Evolutionary conservation across 768 basidiomycete species (phyloP).

Genomic region (Auricularia auricula-judae): DNA sequence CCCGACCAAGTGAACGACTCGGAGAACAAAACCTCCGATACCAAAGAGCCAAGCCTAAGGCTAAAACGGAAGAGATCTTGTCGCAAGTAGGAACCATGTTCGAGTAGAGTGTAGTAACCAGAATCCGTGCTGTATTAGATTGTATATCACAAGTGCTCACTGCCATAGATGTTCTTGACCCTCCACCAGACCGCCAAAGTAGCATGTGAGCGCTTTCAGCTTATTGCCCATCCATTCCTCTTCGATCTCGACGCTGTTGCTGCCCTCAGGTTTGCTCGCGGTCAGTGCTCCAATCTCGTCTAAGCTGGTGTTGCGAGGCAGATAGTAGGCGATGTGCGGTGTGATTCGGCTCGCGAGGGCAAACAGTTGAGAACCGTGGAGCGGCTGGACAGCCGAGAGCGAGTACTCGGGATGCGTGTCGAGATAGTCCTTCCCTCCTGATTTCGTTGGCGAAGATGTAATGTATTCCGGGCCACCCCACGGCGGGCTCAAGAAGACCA

Average conservation of each 20-base stretch:
- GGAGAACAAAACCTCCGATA: neutral
- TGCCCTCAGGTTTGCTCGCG: neutral
- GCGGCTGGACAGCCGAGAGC: slow-evolving; percentile 61
- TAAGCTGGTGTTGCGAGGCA: slow-evolving; percentile 73
- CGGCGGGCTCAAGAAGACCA: slow-evolving; percentile 87
- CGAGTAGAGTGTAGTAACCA: neutral
- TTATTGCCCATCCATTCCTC: slow-evolving; percentile 95
- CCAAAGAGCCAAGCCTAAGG: neutral
- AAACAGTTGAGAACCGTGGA: slow-evolving; percentile 80
- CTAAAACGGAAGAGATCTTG: neutral
- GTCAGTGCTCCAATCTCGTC: slow-evolving; percentile 57
- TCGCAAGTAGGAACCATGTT: neutral
- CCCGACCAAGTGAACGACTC: neutral
- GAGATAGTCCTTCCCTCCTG: neutral
- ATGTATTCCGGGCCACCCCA: slow-evolving; percentile 87
- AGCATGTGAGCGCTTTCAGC: slow-evolving; percentile 88
- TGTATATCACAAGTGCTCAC: neutral
- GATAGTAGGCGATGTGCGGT: slow-evolving; percentile 75
- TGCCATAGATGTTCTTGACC: slow-evolving; percentile 52
- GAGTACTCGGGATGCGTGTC: slow-evolving; percentile 44
- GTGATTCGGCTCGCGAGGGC: slow-evolving; percentile 59
- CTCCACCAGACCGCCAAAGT: slow-evolving; percentile 73
- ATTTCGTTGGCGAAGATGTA: slow-evolving; percentile 9
- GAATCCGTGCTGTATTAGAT: neutral
- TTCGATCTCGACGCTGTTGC: slow-evolving; percentile 56